Evolutionary conservation across 495 filamentous ascomycete genomes (phyloP), one percentile per base, ranked within the genome.

Genomic region (Penicillium coffeae): DNA sequence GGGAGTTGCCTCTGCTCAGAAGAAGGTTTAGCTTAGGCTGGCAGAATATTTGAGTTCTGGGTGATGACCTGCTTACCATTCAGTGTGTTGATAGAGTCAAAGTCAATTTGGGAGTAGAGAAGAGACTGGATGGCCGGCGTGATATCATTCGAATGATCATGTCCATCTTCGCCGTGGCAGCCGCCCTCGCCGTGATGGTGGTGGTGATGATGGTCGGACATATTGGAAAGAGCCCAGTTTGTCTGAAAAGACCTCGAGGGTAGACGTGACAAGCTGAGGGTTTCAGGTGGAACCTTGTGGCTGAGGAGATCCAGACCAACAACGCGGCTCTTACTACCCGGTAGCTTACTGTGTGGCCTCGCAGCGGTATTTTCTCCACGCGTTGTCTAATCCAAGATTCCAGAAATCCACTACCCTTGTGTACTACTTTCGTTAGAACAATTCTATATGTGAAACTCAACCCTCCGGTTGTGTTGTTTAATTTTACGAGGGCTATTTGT

Each of bases 91-190:
- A 97, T 86, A 10, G 80, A 77, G 67, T 88, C 85, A 64, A 97
- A 96, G 47, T 91, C 78, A 57, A 98, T 92, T 61, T 96, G 86
- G 38, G 88, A 80, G 69, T 95, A 97, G 10, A 98, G 77, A 25
- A 89, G 84, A 48, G 81, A 85, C 67, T 96, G 90, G 25, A 94
- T 70, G 2, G 91, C 91, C 1, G 92, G 91, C 4, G 86, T 88
- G 57, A 94, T 80, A 66, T 98, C 94, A 69, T 96, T 91, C 16
- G 85, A 81, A 64, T 94, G 89, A 62, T 90, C 87, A 62, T 95
- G 87, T 58, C 18, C 38, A 20, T 64, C 61, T 41, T 74, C 69
- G 3, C 59, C 60, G 33, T 74, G 65, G 50, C 72, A 69, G 51
- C 67, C 65, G 21, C 62, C 59, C 38, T 74, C 65, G 21, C 58